phyloP scores from a whole-genome alignment of 2,329 filamentous ascomycete genomes.

The Dryadomyces sulphureus region DNA sequence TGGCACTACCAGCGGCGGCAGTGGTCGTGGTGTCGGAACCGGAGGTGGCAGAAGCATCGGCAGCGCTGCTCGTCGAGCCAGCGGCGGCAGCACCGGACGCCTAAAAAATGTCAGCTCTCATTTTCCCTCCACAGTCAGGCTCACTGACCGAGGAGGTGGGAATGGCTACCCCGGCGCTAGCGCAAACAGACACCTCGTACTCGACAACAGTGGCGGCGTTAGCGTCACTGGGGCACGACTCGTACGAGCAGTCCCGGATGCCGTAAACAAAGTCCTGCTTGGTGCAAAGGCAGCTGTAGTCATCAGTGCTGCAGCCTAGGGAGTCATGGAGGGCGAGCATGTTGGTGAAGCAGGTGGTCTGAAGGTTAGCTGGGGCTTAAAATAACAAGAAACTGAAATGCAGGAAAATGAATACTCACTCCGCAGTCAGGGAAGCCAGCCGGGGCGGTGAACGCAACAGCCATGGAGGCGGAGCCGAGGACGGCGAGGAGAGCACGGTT shows the following conservation, averaged over 20 bases:
- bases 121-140: no score
- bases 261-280: conserved; percentile 32
- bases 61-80: not conserved
- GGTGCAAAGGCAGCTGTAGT: conserved; percentile 31
- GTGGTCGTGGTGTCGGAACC: not conserved
- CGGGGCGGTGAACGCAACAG: conserved; percentile 24
- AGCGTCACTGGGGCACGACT: conserved; percentile 22
- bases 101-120: no score
- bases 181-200: conserved; percentile 25
- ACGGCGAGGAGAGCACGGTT: conserved; percentile 17
- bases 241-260: conserved; percentile 33
- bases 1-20: not conserved
- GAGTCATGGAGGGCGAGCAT: conserved; percentile 31
- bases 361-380: not conserved
- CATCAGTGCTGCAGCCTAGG: conserved; percentile 28
- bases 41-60: not conserved
- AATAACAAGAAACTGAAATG: not conserved
- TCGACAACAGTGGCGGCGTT: conserved; percentile 22
- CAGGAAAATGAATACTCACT: conserved; percentile 26
- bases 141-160: conserved; percentile 16
- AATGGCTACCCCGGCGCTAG: conserved; percentile 20
- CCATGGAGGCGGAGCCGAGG: conserved; percentile 22
- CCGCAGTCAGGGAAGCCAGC: conserved; percentile 32
- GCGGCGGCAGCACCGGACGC: no score
- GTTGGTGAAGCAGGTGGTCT: conserved; percentile 34